Evolutionary conservation across 116 monocot species (phyloP), one percentile per base, ranked within the genome.

Genomic region (Iris pallida): DNA sequence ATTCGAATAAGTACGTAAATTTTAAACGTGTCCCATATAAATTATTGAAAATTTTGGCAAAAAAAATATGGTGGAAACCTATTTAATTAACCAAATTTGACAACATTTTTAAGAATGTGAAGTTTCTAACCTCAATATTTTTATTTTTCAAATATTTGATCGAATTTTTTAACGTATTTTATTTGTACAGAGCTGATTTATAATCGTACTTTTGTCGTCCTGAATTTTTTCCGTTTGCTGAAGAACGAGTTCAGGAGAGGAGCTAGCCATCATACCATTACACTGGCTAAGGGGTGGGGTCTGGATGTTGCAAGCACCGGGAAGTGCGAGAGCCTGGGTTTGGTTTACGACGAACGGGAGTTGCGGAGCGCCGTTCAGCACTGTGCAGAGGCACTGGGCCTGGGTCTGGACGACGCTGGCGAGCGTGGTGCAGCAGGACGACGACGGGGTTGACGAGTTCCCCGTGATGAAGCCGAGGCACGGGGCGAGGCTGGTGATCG

Each of bases 401-500:
- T 76, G 63, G 6, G 76, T 59, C 53, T 73, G 61, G 53, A 84
- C 71, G 5, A 84, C 64, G 42, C 12, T 69, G 17, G 68, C 42
- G 3, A 84, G 70, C 70, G 71, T 71, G 7, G 76, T 65, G 72
- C 84, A 84, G 76, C 84, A 84, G 0, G 76, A 47, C 2, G 75
- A 30, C 8, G 84, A 61, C 1, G 76, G 80, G 9, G 79, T 17
- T 0, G 75, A 57, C 2, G 79, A 70, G 61, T 80, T 76, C 7
- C 73, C 76, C 7, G 73, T 47, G 4, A 79, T 70, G 57, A 64
- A 80, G 46, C 65, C 48, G 10, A 84, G 30, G 3, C 30, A 30
- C 30, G 30, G 30, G 30, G 30, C 0, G 30, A 30, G 30, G 30
- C 30, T 30, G 3, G 30, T 3, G 3, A 30, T 30, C 3, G 30